phyloP scores from a whole-genome alignment of 2,329 filamentous ascomycete species.

The Pseudogymnoascus sp. region DNA sequence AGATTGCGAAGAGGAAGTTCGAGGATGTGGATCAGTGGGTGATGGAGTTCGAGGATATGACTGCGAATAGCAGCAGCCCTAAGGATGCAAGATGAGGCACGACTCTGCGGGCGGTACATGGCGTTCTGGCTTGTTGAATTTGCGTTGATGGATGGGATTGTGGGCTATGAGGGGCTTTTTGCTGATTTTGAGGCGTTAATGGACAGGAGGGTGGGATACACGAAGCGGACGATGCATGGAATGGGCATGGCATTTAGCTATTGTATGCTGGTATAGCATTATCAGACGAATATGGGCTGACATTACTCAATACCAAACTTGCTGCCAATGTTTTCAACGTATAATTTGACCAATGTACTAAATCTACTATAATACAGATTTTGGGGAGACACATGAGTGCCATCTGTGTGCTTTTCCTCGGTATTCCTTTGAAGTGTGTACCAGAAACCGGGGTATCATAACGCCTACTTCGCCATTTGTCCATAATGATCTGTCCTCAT shows the following conservation, averaged over 20 bases:
- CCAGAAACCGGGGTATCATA: slow-evolving; percentile 4
- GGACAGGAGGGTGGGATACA: neutral
- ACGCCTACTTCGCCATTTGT: slow-evolving; percentile 5
- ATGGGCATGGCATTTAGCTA: neutral
- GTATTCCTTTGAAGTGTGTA: slow-evolving; percentile 2
- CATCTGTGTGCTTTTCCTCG: neutral
- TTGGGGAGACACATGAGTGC: slow-evolving; percentile 1
- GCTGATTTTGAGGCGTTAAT: neutral
- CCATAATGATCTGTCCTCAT: slow-evolving; percentile 1
- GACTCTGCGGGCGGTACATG: neutral
- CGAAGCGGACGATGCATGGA: neutral
- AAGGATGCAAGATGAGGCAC: slow-evolving; percentile 37
- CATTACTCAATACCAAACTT: slow-evolving; percentile 3
- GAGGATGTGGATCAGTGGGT: slow-evolving; percentile 62
- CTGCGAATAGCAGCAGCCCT: slow-evolving; percentile 44
- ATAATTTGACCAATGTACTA: neutral
- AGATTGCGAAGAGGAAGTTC: slow-evolving; percentile 53
- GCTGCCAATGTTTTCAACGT: neutral
- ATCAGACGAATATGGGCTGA: neutral
- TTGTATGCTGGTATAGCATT: neutral
- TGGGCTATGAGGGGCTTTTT: neutral
- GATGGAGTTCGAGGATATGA: slow-evolving; percentile 57
- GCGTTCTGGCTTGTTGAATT: neutral
- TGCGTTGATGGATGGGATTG: neutral
- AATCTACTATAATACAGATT: neutral